Conservation (phyloP, 75 land plant genomes). For the Pinus albicaulis region DNA sequence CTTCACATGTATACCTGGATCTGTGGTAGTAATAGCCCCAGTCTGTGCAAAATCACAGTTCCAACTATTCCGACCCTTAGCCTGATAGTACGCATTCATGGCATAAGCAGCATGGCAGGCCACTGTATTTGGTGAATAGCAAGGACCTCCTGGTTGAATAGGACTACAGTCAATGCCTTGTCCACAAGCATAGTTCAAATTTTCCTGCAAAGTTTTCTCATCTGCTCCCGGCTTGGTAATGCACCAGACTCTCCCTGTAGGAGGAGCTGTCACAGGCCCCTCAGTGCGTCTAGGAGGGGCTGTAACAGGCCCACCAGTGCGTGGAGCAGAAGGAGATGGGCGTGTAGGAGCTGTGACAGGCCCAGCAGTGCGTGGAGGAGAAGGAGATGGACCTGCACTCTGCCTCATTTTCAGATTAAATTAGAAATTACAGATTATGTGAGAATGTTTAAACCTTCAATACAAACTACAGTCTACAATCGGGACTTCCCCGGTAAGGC, state of each 20-base stretch:
- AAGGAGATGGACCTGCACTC: background rate
- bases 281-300: background rate
- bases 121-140: slow-evolving; percentile 62
- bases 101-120: slow-evolving; percentile 72
- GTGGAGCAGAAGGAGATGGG: slow-evolving; percentile 2
- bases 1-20: slow-evolving; percentile 52
- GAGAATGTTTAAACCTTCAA: background rate
- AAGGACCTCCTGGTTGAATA: slow-evolving; percentile 66
- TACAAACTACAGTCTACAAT: background rate
- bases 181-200: slow-evolving; percentile 65
- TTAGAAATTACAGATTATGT: background rate
- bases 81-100: slow-evolving; percentile 68
- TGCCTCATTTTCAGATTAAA: background rate
- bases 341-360: too few relatives aligned
- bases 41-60: slow-evolving; percentile 71
- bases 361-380: slow-evolving; percentile 1
- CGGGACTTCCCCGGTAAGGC: background rate
- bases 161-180: slow-evolving; percentile 58
- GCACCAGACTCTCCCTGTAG: slow-evolving; percentile 39
- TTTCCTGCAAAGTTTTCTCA: slow-evolving; percentile 46
- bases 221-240: slow-evolving; percentile 42
- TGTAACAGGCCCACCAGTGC: background rate
- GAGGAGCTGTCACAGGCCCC: slow-evolving; percentile 12
- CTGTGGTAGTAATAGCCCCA: slow-evolving; percentile 43
- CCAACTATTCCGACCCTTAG: slow-evolving; percentile 51